Percentiles rank a stretch among this genome's conserved stretches.
Conservation (phyloP, 495 filamentous ascomycete genomes). For the Neurospora hispaniola region DNA sequence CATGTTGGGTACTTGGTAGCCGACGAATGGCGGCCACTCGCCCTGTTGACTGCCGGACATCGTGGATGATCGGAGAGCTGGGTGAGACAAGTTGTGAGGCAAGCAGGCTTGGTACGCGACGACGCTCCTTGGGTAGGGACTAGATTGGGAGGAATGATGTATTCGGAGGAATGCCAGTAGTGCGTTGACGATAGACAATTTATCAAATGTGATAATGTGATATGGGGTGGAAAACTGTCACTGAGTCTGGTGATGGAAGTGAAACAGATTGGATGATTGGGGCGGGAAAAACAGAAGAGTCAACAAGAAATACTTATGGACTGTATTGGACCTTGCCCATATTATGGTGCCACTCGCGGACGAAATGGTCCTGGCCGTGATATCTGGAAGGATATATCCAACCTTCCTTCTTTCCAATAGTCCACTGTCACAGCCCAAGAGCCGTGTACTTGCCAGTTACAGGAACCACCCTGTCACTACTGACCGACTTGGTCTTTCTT, state of each 20-base stretch:
- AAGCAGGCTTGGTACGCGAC: neutral
- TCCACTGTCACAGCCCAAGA: slow-evolving; percentile 13
- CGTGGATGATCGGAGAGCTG: neutral
- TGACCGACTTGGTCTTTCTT: neutral
- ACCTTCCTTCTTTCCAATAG: neutral
- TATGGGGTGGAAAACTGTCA: neutral
- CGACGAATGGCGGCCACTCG: neutral
- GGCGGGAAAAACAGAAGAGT: neutral
- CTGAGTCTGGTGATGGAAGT: neutral
- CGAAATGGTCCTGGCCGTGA: neutral
- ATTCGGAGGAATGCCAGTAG: neutral
- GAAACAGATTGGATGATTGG: neutral
- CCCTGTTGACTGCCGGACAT: neutral
- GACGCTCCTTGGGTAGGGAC: neutral
- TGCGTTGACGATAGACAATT: neutral
- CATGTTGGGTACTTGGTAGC: neutral
- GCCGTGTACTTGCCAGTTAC: slow-evolving; percentile 19
- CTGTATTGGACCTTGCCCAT: neutral
- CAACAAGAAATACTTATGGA: no score
- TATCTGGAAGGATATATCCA: neutral
- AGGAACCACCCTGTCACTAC: slow-evolving; percentile 1
- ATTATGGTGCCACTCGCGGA: neutral
- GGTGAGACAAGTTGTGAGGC: accelerated
- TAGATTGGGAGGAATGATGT: neutral
- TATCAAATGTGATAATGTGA: neutral